phyloP scores from a whole-genome alignment of 495 filamentous ascomycete genomes.

The Parmelia sp. region DNA sequence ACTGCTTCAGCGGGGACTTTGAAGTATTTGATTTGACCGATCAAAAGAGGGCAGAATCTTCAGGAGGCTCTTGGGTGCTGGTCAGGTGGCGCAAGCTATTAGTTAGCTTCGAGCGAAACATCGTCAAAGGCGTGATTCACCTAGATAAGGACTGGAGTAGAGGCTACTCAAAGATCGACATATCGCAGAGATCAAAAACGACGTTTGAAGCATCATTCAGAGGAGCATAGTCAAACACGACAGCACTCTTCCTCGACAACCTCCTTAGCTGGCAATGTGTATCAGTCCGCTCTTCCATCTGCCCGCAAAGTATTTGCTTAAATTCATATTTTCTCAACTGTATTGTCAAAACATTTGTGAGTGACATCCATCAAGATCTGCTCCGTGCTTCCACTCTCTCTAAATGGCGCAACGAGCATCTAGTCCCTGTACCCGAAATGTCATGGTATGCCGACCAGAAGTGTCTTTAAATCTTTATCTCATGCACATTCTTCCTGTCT shows the following conservation, averaged over 20 bases:
- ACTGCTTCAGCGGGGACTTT: neutral
- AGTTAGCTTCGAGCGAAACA: neutral
- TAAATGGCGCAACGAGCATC: neutral
- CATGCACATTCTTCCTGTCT: neutral
- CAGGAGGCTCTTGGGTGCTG: neutral
- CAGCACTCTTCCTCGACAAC: neutral
- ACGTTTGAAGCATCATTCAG: neutral
- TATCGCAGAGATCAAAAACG: neutral
- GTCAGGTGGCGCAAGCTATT: neutral
- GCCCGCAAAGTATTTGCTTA: neutral
- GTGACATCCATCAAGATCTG: neutral
- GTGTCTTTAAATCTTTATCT: neutral
- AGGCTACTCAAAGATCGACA: neutral
- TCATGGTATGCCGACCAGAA: neutral
- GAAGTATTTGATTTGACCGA: neutral
- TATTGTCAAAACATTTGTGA: neutral
- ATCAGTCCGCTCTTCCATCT: neutral
- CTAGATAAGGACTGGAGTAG: neutral
- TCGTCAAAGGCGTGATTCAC: neutral
- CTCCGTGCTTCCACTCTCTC: neutral
- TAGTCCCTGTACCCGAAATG: neutral
- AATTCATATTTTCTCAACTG: neutral
- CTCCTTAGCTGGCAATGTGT: neutral
- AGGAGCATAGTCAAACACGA: neutral
- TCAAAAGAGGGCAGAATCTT: neutral